Evolutionary conservation across 139 green algal species (phyloP).

Genomic region (Chlorella sp.): DNA sequence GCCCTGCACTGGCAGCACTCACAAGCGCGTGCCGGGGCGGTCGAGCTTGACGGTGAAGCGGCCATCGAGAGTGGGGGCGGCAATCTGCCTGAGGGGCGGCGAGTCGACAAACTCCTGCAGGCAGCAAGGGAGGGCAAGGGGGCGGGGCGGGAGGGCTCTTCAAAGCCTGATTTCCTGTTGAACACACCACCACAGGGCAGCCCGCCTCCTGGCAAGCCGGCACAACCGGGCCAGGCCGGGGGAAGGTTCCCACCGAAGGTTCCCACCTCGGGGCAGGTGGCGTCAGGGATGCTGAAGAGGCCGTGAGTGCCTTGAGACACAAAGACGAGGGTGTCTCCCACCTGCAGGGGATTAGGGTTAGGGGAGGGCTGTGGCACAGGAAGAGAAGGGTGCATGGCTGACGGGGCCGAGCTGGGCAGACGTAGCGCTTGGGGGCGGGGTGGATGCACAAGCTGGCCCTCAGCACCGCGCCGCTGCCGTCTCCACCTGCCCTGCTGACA

Average conservation of each 20-base stretch:
- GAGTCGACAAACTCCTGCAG: background rate
- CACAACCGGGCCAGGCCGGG: too few relatives aligned
- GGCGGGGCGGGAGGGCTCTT: background rate
- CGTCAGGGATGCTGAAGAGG: background rate
- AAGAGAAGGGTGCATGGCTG: too few relatives aligned
- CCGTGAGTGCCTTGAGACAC: background rate
- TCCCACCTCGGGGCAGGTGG: background rate
- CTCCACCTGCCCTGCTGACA: background rate
- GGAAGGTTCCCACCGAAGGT: background rate
- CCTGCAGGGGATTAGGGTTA: background rate
- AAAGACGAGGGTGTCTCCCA: background rate
- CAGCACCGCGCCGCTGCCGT: background rate
- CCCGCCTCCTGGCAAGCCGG: too few relatives aligned
- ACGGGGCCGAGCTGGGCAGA: background rate
- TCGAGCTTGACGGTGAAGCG: background rate
- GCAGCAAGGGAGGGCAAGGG: background rate
- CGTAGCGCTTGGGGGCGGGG: background rate
- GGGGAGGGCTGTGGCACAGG: too few relatives aligned
- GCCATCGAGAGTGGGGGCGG: background rate
- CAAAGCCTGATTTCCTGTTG: background rate
- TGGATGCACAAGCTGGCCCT: background rate
- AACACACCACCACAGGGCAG: background rate
- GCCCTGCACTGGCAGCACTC: background rate
- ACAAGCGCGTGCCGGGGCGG: background rate
- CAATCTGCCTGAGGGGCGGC: background rate